Base-by-base conservation (phyloP, 306 rosid genomes). In the Benincasa hispida region DNA sequence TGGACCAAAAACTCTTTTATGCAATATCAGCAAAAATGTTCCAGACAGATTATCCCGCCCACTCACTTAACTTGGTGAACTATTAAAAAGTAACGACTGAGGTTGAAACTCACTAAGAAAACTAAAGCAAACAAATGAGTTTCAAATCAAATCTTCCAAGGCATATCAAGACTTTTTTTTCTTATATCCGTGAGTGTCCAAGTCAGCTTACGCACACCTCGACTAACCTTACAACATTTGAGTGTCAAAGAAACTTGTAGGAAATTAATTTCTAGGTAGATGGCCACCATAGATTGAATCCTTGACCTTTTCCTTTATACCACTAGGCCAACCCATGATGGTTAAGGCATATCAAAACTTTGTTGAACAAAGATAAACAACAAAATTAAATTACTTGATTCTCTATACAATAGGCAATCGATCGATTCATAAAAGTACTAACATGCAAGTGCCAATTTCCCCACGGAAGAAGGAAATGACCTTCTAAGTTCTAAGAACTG, bases 61-160 rank as follows among this genome's bases (percentile, higher is more conserved):
- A n/a, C 21, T 22, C 19, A 11, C 55, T 27, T 28, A 0, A 41
- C 12, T 24, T 41, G 21, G 32, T 12, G 35, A 68, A 68, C 27
- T 39, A 35, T 51, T 68, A 2, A 5, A 22, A 41, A 15, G 75
- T 37, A 68, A 45, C 24, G 54, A 41, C 37, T 5, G 27, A 69
- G 15, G 18, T 65, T 35, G 28, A 65, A 65, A 35, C 9, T 37
- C 28, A 35, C 27, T 30, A 65, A 65, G 39, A 22, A n/a, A 14
- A 70, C 75, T 68, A 48, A 47, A 47, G 39, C 22, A 70, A 70
- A 70, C 32, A 69, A 11, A 70, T 48, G 41, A 68, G 74, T 68
- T 68, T 68, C 21, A 41, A 34, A 22, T 65, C 1, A 5, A 5
- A 32, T 12, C 10, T 22, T 12, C 22, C 11, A 72, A 72, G 35